Evolutionary conservation across 108 stramenopile genomes (phyloP).

Genomic region (Pseudonitzschia pungens): DNA sequence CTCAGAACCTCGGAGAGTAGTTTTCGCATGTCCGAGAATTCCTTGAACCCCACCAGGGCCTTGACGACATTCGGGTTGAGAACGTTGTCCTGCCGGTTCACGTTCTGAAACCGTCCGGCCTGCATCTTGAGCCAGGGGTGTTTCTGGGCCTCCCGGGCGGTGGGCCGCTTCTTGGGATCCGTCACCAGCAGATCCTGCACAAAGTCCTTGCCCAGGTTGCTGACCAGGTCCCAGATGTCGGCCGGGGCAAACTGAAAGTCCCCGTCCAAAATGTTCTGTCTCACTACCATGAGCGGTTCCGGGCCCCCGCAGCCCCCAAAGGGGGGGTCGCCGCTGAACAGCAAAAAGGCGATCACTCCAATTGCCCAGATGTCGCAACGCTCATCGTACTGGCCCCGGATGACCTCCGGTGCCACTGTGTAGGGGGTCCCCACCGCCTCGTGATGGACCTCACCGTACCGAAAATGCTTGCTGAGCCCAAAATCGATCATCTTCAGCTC

Average conservation of each 20-base stretch:
- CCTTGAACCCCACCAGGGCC: constrained; percentile 69
- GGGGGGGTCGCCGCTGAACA: constrained; percentile 77
- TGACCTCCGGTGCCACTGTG: constrained; percentile 82
- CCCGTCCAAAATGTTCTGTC: constrained; percentile 63
- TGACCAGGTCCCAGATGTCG: constrained; percentile 64
- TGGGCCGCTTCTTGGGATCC: constrained; percentile 78
- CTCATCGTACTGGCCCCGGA: constrained; percentile 74
- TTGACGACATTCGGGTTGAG: constrained; percentile 72
- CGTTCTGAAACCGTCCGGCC: constrained; percentile 41
- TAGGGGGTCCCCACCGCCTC: constrained; percentile 87
- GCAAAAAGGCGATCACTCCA: constrained; percentile 78
- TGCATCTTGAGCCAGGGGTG: constrained; percentile 80
- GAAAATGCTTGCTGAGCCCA: constrained; percentile 89
- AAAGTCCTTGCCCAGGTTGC: constrained; percentile 83
- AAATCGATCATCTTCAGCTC: constrained; percentile 92
- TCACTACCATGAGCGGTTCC: constrained; percentile 69
- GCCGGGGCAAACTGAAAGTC: constrained; percentile 63
- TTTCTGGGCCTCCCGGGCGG: constrained; percentile 80
- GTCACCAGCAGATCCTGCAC: constrained; percentile 73
- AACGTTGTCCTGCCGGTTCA: constrained; percentile 27
- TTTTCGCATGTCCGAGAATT: constrained; percentile 80
- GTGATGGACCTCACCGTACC: constrained; percentile 74
- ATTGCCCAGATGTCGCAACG: constrained; percentile 82
- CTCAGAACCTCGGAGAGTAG: constrained; percentile 76
- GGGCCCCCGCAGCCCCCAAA: constrained; percentile 83